Evolutionary conservation across 371 early-diverging fungal species (phyloP).

Genomic region (Furculomyces boomerangus): DNA sequence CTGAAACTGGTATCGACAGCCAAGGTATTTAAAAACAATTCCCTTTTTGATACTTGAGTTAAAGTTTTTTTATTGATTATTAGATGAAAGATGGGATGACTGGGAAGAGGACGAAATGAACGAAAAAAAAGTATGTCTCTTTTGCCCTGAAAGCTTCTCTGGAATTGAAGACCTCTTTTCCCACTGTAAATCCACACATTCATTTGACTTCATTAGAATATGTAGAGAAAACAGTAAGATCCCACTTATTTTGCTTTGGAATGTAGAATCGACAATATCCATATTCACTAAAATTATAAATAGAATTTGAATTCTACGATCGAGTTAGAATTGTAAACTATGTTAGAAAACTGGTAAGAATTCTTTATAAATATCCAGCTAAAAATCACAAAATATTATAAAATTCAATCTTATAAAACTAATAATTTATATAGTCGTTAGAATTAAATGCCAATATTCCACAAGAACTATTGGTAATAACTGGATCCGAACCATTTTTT

Average conservation of each 20-base stretch:
- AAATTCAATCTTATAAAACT: conserved; percentile 1
- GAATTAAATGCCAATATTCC: background rate
- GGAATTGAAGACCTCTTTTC: conserved; percentile 32
- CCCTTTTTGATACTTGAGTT: background rate
- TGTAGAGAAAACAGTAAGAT: conserved; percentile 15
- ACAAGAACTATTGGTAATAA: conserved; percentile 11
- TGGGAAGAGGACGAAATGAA: conserved; percentile 63
- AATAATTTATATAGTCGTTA: conserved; percentile 21
- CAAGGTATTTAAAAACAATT: conserved; percentile 16
- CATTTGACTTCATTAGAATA: conserved; percentile 44
- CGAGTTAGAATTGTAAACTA: background rate
- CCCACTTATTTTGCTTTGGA: conserved; percentile 15
- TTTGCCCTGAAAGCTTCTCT: conserved; percentile 35
- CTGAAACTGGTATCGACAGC: conserved; percentile 31
- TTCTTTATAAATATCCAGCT: background rate
- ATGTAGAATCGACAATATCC: conserved; percentile 1
- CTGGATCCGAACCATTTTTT: conserved; percentile 37
- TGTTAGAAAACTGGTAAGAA: background rate
- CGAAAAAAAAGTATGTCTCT: conserved; percentile 44
- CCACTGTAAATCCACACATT: conserved; percentile 42
- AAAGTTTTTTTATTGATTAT: background rate
- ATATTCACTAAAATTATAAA: conserved; percentile 1
- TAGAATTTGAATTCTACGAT: background rate
- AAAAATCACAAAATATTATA: background rate
- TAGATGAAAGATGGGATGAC: conserved; percentile 47